Conservation (phyloP, 2,329 filamentous ascomycete genomes). For the Alternaria sp. region DNA sequence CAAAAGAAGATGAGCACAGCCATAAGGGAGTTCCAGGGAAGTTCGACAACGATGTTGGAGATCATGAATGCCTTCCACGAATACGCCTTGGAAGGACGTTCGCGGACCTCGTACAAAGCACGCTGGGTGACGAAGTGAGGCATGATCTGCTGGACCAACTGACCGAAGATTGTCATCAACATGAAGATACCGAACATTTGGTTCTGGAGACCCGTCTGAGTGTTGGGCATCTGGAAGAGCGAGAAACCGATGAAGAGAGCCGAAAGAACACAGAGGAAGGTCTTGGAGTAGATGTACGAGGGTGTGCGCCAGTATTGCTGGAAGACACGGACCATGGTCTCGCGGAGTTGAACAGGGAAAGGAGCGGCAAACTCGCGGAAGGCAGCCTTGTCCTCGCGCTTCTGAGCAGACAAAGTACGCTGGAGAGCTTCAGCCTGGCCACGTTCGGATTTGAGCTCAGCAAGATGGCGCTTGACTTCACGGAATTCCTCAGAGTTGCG, state of each 20-base stretch:
- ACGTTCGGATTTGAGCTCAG: slow-evolving; percentile 54
- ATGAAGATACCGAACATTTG: slow-evolving; percentile 89
- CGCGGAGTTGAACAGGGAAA: slow-evolving; percentile 71
- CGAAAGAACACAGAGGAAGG: slow-evolving; percentile 69
- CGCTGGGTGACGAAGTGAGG: slow-evolving; percentile 85
- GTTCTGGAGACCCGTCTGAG: slow-evolving; percentile 81
- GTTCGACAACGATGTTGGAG: slow-evolving; percentile 81
- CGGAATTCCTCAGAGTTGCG: slow-evolving; percentile 57
- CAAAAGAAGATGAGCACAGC: slow-evolving; percentile 78
- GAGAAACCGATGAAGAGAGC: slow-evolving; percentile 84
- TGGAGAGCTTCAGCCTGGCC: slow-evolving; percentile 41
- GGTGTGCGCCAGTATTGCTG: slow-evolving; percentile 93
- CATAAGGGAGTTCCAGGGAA: slow-evolving; percentile 84
- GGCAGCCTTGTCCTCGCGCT: slow-evolving; percentile 59
- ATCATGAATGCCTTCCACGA: slow-evolving; percentile 87
- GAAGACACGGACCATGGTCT: slow-evolving; percentile 78
- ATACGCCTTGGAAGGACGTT: slow-evolving; percentile 84
- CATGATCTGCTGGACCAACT: slow-evolving; percentile 82
- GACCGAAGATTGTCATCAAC: slow-evolving; percentile 79
- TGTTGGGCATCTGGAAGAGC: slow-evolving; percentile 76
- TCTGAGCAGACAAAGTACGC: slow-evolving; percentile 52
- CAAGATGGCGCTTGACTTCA: slow-evolving; percentile 57
- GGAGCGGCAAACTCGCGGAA: slow-evolving; percentile 84
- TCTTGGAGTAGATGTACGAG: slow-evolving; percentile 87
- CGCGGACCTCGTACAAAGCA: slow-evolving; percentile 82